Percentiles rank a stretch among this genome's conserved stretches.
Evolutionary conservation across 2,329 filamentous ascomycete genomes (phyloP).

Genomic region (Diaporthe australafricana): DNA sequence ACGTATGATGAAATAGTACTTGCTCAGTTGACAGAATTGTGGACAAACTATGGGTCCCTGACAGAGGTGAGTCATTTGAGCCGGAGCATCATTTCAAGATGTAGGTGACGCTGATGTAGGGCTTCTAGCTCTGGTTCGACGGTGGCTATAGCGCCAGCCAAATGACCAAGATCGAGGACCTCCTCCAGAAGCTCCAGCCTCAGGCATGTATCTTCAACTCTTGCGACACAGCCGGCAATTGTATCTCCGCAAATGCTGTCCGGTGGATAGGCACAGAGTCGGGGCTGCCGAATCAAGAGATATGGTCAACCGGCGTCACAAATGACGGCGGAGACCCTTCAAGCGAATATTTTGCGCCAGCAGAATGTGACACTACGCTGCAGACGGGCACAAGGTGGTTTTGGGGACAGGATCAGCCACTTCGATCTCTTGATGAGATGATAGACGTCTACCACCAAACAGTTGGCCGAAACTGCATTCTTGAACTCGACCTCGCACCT

Average conservation of each 20-base stretch:
- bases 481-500: constrained; percentile 42
- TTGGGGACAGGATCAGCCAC: constrained; percentile 40
- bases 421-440: constrained; percentile 41
- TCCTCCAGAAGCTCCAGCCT: constrained; percentile 40
- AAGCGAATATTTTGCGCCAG: constrained; percentile 41
- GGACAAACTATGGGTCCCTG: constrained; percentile 41
- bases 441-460: constrained; percentile 43
- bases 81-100: too few relatives aligned
- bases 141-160: constrained; percentile 43
- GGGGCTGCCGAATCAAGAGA: constrained; percentile 41
- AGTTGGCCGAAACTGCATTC: constrained; percentile 43
- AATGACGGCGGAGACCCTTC: constrained; percentile 41
- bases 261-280: constrained; percentile 43
- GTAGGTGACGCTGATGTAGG: neutral
- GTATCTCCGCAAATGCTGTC: constrained; percentile 40
- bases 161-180: constrained; percentile 38
- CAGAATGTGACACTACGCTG: constrained; percentile 43
- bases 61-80: constrained; percentile 39
- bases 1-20: constrained; percentile 43
- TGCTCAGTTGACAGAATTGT: constrained; percentile 42
- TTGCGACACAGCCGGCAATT: constrained; percentile 41
- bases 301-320: constrained; percentile 42
- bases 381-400: constrained; percentile 43
- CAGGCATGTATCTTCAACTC: constrained; percentile 42
- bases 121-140: constrained; percentile 44